Conservation (phyloP, 2,329 filamentous ascomycete species). For the Claviceps spartinae region DNA sequence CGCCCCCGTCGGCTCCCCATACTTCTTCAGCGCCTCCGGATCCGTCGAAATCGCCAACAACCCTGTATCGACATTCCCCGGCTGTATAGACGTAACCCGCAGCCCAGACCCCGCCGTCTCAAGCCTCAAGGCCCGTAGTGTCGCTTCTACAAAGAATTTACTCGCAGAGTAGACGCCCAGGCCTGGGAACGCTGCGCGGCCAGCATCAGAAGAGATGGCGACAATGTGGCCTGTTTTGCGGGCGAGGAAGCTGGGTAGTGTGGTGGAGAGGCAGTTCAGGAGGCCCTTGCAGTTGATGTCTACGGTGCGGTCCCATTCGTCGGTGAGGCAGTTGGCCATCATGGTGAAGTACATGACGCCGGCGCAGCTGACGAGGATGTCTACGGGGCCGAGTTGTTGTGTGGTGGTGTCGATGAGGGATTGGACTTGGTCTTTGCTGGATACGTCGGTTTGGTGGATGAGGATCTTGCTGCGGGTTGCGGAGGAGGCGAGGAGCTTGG, state of each 20-base stretch:
- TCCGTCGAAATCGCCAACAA: constrained; percentile 64
- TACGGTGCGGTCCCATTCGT: constrained; percentile 71
- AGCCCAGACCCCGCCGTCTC: constrained; percentile 65
- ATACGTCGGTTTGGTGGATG: constrained; percentile 59
- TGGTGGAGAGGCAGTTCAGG: constrained; percentile 55
- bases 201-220: constrained; percentile 70
- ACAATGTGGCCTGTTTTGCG: constrained; percentile 61
- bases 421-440: constrained; percentile 50
- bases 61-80: constrained; percentile 63
- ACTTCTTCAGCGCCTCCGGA: constrained; percentile 63
- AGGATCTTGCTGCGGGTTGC: constrained; percentile 55
- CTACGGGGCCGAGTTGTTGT: constrained; percentile 54
- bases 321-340: constrained; percentile 62
- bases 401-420: constrained; percentile 45
- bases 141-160: constrained; percentile 78
- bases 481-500: constrained; percentile 34
- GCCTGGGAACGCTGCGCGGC: constrained; percentile 69
- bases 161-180: constrained; percentile 70
- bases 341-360: constrained; percentile 84
- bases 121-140: constrained; percentile 58
- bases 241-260: constrained; percentile 57
- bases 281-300: constrained; percentile 82
- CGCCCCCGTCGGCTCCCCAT: constrained; percentile 60
- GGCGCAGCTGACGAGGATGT: constrained; percentile 68
- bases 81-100: constrained; percentile 62